Percentiles rank a stretch among this genome's conserved stretches.
These are phyloP conservation scores for Karstenula rhodostoma DNA, from an alignment of 2,329 filamentous ascomycete species.

Conservation along the genomic window DNA sequence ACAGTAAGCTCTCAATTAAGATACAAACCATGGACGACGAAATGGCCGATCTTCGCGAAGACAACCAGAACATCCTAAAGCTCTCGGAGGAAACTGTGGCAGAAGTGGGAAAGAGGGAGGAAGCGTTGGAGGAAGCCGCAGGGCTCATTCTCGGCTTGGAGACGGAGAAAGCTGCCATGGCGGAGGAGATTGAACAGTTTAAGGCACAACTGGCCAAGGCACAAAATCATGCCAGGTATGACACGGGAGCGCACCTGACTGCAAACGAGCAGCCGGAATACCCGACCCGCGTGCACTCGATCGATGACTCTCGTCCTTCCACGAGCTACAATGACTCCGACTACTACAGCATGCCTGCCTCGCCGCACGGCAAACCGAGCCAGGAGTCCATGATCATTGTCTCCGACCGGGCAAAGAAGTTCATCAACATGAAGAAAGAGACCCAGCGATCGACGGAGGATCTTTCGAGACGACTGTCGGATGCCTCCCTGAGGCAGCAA, in stretches of 20 bases:
- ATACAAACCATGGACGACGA: constrained; percentile 31
- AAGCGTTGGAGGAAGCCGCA: constrained; percentile 43
- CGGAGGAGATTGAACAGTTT: constrained; percentile 34
- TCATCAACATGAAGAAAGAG: constrained; percentile 37
- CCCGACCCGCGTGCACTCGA: constrained; percentile 39
- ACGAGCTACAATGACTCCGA: constrained; percentile 48
- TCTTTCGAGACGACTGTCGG: constrained; percentile 42
- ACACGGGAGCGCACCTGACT: constrained; percentile 27
- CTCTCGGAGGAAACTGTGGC: constrained; percentile 39
- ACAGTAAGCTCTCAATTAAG: constrained; percentile 29
- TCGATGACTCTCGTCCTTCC: constrained; percentile 47
- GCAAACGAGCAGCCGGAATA: constrained; percentile 16
- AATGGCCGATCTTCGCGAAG: constrained; percentile 25
- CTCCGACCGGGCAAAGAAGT: constrained; percentile 41
- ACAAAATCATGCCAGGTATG: constrained; percentile 19
- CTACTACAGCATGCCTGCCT: constrained; percentile 48
- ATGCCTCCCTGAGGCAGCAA: constrained; percentile 36
- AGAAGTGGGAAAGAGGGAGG: constrained; percentile 35
- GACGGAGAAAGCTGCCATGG: constrained; percentile 33
- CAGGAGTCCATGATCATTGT: constrained; percentile 30
- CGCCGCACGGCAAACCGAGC: constrained; percentile 35
- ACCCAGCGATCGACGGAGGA: constrained; percentile 35
- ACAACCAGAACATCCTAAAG: constrained; percentile 34
- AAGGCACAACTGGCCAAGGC: constrained; percentile 28
- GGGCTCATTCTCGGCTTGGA: constrained; percentile 43